A percentile compares a stretch with the other conserved stretches of the same genome.
phyloP scores from a whole-genome alignment of 192 early-diverging fungal genomes.

The Coemansia sp. region DNA sequence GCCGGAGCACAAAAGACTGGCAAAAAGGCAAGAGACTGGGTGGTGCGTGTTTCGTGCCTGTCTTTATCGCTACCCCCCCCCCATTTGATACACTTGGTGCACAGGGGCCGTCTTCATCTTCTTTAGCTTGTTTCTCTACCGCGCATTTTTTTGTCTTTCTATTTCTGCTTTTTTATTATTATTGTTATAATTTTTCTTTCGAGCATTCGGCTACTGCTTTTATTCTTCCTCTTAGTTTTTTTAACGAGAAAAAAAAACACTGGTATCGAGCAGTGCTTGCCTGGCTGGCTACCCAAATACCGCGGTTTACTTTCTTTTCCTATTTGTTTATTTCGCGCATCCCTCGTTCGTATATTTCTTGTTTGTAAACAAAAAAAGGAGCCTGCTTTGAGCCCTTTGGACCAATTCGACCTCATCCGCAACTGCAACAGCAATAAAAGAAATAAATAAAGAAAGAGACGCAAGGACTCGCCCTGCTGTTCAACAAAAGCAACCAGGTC shows the following conservation, averaged over 20 bases:
- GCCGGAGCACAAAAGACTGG: neutral
- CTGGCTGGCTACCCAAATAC: too few relatives aligned
- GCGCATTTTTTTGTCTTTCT: neutral
- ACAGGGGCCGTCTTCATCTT: neutral
- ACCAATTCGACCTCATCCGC: constrained; percentile 6
- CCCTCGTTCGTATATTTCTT: neutral
- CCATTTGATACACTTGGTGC: neutral
- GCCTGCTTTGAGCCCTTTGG: neutral
- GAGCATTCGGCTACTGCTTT: neutral
- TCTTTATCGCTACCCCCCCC: neutral
- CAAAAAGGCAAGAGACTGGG: neutral
- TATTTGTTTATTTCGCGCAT: neutral
- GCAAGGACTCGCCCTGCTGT: neutral
- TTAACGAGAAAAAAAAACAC: neutral
- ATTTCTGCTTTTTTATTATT: neutral
- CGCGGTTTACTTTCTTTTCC: too few relatives aligned
- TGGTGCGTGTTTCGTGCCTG: neutral
- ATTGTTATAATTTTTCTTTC: neutral
- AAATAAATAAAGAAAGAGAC: neutral
- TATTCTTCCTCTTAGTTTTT: neutral
- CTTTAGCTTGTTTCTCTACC: neutral
- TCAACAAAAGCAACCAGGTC: neutral
- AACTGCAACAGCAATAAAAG: neutral
- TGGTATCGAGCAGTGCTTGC: too few relatives aligned
- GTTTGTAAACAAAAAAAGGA: neutral